phyloP scores from a whole-genome alignment of 2,329 filamentous ascomycete genomes.

The Salinomyces thailandicus region DNA sequence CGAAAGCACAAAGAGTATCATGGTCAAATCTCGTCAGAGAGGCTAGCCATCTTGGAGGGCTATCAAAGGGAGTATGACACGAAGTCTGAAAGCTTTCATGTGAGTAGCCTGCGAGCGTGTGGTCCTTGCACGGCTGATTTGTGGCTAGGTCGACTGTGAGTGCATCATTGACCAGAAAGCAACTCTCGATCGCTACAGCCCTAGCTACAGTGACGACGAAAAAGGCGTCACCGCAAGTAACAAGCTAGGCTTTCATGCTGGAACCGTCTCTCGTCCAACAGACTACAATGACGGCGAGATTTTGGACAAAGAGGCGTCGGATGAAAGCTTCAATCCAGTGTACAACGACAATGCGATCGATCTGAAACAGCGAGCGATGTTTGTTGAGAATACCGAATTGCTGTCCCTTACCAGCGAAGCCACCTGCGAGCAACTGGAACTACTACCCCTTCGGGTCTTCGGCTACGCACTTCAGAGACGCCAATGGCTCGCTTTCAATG shows the following conservation, averaged over 20 bases:
- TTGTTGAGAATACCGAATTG: not conserved
- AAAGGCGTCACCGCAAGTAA: not conserved
- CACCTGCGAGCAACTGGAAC: not conserved
- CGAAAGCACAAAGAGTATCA: not conserved
- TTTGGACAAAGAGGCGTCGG: not conserved
- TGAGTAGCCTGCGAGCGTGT: not conserved
- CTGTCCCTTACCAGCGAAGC: not conserved
- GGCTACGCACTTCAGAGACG: conserved; percentile 1
- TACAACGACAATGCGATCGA: conserved; percentile 2
- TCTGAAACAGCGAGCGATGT: not conserved
- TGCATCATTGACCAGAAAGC: conserved; percentile 1
- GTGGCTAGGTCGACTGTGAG: conserved; percentile 2
- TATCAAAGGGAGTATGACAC: not conserved
- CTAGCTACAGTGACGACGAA: not conserved
- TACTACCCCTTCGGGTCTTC: conserved; percentile 1
- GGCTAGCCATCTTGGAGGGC: not conserved
- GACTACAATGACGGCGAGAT: not conserved
- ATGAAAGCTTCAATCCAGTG: not conserved
- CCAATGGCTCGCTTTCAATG: conserved; percentile 1
- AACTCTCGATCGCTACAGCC: not conserved
- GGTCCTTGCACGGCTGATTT: not conserved
- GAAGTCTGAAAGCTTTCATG: not conserved
- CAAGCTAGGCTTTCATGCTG: not conserved
- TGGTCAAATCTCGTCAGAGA: not conserved
- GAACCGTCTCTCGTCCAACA: not conserved